Percentiles rank a stretch among this genome's conserved stretches.
These are phyloP conservation scores for Leptodontidium sp. DNA, from an alignment of 2,329 filamentous ascomycete species.

Conservation along the genomic window DNA sequence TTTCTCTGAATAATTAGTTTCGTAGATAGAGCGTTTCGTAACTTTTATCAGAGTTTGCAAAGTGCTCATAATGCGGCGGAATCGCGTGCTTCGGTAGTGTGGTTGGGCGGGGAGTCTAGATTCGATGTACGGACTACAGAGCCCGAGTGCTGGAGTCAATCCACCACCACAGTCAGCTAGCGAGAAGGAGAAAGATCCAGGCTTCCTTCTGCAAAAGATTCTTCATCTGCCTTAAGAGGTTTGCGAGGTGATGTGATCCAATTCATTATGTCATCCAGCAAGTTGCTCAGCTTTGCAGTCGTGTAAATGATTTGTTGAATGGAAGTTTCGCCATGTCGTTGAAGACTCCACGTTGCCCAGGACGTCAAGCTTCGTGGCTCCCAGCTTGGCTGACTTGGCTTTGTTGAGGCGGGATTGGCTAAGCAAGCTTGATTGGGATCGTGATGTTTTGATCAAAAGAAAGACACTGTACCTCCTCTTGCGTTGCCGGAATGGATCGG, in stretches of 20 bases:
- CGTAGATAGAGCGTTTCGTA: background rate
- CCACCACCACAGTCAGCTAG: background rate
- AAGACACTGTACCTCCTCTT: no score
- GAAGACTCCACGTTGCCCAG: background rate
- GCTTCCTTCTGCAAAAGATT: background rate
- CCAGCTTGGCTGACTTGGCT: conserved; percentile 1
- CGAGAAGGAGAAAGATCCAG: background rate
- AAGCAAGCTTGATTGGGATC: background rate
- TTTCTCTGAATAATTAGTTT: background rate
- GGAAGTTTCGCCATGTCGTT: background rate
- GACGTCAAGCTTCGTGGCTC: background rate
- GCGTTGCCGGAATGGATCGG: no score
- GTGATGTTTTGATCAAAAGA: background rate
- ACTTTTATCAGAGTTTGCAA: background rate
- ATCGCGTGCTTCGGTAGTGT: conserved; percentile 5
- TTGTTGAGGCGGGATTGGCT: background rate
- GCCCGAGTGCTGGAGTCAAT: no score
- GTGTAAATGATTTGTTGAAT: background rate
- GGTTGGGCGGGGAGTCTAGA: background rate
- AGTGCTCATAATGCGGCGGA: conserved; percentile 13
- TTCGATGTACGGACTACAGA: background rate
- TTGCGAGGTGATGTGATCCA: background rate
- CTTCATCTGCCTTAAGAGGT: background rate
- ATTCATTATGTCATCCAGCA: background rate
- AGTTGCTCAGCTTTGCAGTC: background rate